Conservation (phyloP, 345 rosid genomes). For the Bruguiera gymnorhiza region DNA sequence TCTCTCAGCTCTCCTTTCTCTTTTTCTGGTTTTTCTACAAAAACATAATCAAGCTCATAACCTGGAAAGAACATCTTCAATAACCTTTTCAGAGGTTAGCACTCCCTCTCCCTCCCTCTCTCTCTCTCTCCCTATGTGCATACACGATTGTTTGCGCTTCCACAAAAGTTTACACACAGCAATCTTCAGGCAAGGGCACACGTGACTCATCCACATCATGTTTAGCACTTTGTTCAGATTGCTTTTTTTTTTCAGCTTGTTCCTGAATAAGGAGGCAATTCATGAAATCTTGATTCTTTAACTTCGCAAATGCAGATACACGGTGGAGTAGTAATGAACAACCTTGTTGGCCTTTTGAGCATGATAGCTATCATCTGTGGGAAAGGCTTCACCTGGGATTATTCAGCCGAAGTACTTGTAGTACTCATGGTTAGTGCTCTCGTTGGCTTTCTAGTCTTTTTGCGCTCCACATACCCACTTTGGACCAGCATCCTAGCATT, state of each 20-base stretch:
- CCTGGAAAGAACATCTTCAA: neutral
- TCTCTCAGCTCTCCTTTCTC: too few relatives aligned
- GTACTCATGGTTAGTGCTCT: neutral
- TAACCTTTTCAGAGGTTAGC: neutral
- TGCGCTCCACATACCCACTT: constrained; percentile 25
- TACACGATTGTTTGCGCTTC: neutral
- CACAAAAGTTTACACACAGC: too few relatives aligned
- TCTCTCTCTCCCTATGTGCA: neutral
- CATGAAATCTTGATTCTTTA: neutral
- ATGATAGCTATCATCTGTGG: constrained; percentile 16
- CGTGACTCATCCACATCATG: too few relatives aligned
- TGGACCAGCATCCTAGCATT: constrained; percentile 34
- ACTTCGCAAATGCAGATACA: neutral
- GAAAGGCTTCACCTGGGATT: constrained; percentile 28
- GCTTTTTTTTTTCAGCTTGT: too few relatives aligned
- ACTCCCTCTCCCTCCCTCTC: neutral
- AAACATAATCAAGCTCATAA: too few relatives aligned
- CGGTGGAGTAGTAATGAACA: neutral
- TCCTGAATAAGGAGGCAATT: neutral
- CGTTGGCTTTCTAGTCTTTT: neutral
- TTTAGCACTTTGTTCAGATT: too few relatives aligned
- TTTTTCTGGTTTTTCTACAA: too few relatives aligned
- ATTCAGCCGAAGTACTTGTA: neutral
- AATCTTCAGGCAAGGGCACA: neutral
- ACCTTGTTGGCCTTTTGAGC: neutral